Evolutionary conservation across 2,329 filamentous ascomycete genomes (phyloP), one percentile per base, ranked within the genome.

Genomic region (Monilinia fructigena): DNA sequence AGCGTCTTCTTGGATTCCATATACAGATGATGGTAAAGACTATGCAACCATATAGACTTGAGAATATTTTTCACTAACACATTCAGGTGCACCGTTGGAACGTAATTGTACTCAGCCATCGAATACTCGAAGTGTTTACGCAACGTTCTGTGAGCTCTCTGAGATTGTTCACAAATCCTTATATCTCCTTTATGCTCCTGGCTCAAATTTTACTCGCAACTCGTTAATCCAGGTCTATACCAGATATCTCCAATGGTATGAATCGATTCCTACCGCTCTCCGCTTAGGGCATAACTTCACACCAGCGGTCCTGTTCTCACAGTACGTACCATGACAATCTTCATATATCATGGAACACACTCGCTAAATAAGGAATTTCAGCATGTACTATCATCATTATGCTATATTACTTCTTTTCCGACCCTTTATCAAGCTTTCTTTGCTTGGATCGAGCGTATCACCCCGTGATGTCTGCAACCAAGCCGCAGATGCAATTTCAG

Each of bases 381-480:
- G 86, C 75, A 88, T 90, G 87, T 86, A 90, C 69, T 89, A 90
- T 73, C 84, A 90, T 72, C 84, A 90, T 72, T 88, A 87, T 68
- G 84, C 86, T 40, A 88, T 89, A n/a, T 76, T 90, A 0, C 83
- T 91, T n/a, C 82, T 93, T 1, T 92, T 92, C 74, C 83, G 90
- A 8, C 90, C 90, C 0, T 81, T 92, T 48, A 72, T 75, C 55
- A 75, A 74, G 58, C 68, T 76, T 14, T 53, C 70, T 16, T 69
- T 76, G 8, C 56, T 69, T 5, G 70, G 69, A 2, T 74, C 74
- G 0, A 55, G 68, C 10, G 68, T 76, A 6, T 75, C 70, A 4
- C 75, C 76, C 0, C 68, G 70, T 2, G 72, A 75, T 35, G 68
- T 77, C 3, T 76, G 74, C 42, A 58, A 54, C 23, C 75, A 79